Base-by-base conservation (phyloP, 352 stramenopile genomes). In the Phytopythium kandeliae region DNA sequence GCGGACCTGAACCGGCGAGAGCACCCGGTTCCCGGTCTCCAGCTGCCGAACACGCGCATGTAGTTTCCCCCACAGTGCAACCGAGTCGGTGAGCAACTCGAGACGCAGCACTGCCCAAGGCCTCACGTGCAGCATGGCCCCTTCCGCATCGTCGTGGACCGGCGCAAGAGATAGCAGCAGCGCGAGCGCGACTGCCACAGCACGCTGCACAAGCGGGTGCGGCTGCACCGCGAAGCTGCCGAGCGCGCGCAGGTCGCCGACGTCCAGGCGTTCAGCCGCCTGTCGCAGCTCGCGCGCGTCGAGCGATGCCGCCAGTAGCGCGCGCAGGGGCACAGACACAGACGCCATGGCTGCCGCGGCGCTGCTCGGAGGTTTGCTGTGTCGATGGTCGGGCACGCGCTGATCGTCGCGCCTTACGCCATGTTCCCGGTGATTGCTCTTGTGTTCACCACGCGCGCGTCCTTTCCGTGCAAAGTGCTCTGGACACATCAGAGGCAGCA, bases 71-170 rank as follows among this genome's bases (percentile, higher is more conserved):
- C 65, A 76, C 3, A 83, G 57, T 21, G 40, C 34, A 2, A 48
- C 25, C 8, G 65, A 47, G 12, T 71, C 48, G 7, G 65, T 48
- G 8, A 85, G 57, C 21, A 89, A 10, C 42, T 85, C 66, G 34
- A 89, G 64, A 22, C 78, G 61, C 40, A 89, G 48, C n/a, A 85
- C 26, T 12, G 66, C 19, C 78, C 78, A 89, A 16, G 65, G 64
- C 12, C 53, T 48, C 5, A 71, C 25, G 16, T 67, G 46, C 10
- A 70, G 60, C 6, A 19, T 43, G 19, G 6, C 10, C 10, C 45
- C 30, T 11, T 12, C n/a, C 5, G 36, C 17, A 33, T 68, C 36
- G 2, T 30, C 15, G 30, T 75, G 62, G 9, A 54, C 36, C 4
- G 54, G 35, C 2, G 71, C 33, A 15, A 83, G 54, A 16, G 74